Percentiles rank a stretch among this genome's conserved stretches.
These are phyloP conservation scores for Chalciporus pseudorubinellus DNA, from an alignment of 768 basidiomycete genomes.

Conservation along the genomic window DNA sequence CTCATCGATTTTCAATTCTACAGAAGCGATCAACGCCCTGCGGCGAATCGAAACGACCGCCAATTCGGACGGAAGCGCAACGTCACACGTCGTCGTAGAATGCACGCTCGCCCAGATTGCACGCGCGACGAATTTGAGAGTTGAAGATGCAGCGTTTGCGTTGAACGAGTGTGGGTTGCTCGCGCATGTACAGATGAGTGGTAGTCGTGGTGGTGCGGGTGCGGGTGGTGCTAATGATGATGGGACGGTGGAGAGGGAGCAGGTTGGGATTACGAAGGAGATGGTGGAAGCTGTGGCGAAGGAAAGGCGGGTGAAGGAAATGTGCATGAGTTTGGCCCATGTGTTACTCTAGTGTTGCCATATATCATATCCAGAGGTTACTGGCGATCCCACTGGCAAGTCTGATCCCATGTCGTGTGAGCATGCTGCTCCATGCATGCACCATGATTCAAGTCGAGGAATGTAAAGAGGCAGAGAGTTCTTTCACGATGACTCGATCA, in stretches of 20 bases:
- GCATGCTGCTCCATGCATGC: no score
- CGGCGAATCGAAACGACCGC: conserved; percentile 58
- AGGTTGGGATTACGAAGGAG: conserved; percentile 58
- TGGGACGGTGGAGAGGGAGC: conserved; percentile 30
- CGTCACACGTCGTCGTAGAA: conserved; percentile 60
- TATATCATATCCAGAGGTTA: no score
- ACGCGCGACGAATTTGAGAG: conserved; percentile 71
- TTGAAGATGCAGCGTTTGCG: conserved; percentile 87
- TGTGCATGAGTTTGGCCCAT: conserved; percentile 60
- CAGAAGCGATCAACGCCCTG: conserved; percentile 54
- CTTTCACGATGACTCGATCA: no score
- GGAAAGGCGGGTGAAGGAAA: conserved; percentile 69
- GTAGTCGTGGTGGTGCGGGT: background rate
- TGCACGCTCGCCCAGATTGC: conserved; percentile 81
- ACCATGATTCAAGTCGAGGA: no score
- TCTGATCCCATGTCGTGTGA: no score
- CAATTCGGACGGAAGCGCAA: conserved; percentile 66
- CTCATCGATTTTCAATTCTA: background rate
- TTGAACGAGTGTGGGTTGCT: conserved; percentile 85
- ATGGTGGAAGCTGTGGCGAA: conserved; percentile 65
- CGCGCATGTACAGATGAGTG: conserved; percentile 36
- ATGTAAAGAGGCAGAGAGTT: no score
- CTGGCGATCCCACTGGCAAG: no score
- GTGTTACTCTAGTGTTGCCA: conserved; percentile 53
- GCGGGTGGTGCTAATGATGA: background rate